A percentile compares a stretch with the other conserved stretches of the same genome.
Conservation (phyloP, 2,329 filamentous ascomycete genomes). For the Neophaeococcomyces mojaviensis region DNA sequence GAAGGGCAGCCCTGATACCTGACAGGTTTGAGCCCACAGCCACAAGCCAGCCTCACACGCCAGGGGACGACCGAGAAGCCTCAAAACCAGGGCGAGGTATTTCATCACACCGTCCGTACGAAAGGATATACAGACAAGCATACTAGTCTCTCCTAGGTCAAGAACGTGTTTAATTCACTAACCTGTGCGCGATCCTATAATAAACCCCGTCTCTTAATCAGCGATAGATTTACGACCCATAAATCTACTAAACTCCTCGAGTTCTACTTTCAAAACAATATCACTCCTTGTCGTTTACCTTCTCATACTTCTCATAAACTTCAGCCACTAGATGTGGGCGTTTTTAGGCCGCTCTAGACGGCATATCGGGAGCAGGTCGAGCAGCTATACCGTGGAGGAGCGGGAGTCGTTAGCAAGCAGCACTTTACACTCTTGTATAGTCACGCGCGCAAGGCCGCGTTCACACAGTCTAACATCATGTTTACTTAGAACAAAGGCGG, state of each 20-base stretch:
- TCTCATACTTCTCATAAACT: constrained; percentile 23
- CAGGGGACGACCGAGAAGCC: too few species aligned
- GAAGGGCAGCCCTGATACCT: too few species aligned
- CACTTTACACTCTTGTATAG: constrained; percentile 10
- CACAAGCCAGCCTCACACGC: too few species aligned
- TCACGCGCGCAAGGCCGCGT: constrained; percentile 20
- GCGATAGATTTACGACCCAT: constrained; percentile 30
- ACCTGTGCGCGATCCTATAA: constrained; percentile 26
- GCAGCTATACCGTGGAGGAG: constrained; percentile 20
- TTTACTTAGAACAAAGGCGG: too few species aligned
- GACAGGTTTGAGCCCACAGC: too few species aligned
- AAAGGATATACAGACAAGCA: constrained; percentile 26
- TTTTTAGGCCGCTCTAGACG: constrained; percentile 22
- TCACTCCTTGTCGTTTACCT: constrained; percentile 19
- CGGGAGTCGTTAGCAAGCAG: constrained; percentile 21
- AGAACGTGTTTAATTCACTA: constrained; percentile 29
- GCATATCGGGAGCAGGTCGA: constrained; percentile 24
- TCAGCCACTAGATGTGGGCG: constrained; percentile 23
- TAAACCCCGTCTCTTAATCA: constrained; percentile 29
- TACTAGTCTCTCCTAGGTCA: constrained; percentile 31
- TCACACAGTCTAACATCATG: too few species aligned
- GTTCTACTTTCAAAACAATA: constrained; percentile 26
- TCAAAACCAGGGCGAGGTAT: too few species aligned
- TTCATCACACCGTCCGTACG: too few species aligned
- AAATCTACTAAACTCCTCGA: constrained; percentile 27